These are phyloP conservation scores for Amanita inopinata DNA, from an alignment of 768 basidiomycete species.

Conservation along the genomic window DNA sequence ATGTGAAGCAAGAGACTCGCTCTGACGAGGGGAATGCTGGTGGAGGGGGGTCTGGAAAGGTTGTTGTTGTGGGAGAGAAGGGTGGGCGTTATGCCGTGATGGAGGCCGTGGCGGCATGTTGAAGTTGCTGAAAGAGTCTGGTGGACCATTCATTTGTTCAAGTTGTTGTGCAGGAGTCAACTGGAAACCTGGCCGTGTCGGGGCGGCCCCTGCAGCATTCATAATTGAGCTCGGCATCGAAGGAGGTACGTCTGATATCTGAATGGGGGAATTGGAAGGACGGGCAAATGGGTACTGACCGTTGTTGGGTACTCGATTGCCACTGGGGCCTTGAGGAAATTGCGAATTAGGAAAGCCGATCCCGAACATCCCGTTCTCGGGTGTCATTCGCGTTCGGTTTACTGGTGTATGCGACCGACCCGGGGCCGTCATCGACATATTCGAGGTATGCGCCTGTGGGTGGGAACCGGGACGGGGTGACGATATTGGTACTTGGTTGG, in stretches of 20 bases:
- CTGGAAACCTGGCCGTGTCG: conserved; percentile 35
- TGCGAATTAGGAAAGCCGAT: conserved; percentile 30
- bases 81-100: conserved; percentile 21
- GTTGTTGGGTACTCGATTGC: conserved; percentile 24
- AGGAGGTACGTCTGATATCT: conserved; percentile 36
- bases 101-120: conserved; percentile 20
- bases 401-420: conserved; percentile 29
- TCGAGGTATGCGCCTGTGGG: conserved; percentile 31
- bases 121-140: conserved; percentile 3
- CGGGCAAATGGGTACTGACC: conserved; percentile 33
- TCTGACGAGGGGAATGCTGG: conserved; percentile 23
- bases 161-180: conserved; percentile 58
- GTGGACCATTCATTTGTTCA: conserved; percentile 36
- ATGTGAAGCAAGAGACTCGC: conserved; percentile 34
- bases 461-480: conserved; percentile 32
- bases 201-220: conserved; percentile 27
- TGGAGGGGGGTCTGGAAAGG: conserved; percentile 27
- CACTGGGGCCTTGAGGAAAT: conserved; percentile 21
- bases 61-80: conserved; percentile 24
- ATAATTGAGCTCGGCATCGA: conserved; percentile 27
- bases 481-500: conserved; percentile 28
- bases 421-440: conserved; percentile 27
- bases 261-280: conserved; percentile 40
- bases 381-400: conserved; percentile 33
- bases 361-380: conserved; percentile 33